phyloP scores from a whole-genome alignment of 2,329 filamentous ascomycete species.

The Ceratocystis smalleyi region DNA sequence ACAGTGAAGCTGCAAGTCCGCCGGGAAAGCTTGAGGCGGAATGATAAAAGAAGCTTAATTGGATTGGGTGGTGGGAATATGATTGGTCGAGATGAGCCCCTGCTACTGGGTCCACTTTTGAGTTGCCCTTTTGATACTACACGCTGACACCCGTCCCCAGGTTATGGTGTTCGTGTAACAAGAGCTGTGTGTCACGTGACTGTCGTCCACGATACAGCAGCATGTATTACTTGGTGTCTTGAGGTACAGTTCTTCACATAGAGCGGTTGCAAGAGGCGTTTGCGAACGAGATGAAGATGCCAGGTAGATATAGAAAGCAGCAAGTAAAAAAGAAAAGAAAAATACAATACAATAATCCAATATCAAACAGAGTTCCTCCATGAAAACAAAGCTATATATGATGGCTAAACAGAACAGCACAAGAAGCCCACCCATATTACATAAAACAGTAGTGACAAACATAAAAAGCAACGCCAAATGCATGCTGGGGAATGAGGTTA shows the following conservation, averaged over 20 bases:
- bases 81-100: background rate
- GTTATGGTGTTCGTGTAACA: background rate
- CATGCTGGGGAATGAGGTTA: background rate
- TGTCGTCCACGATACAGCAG: background rate
- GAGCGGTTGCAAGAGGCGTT: background rate
- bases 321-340: background rate
- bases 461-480: conserved; percentile 3
- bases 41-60: background rate
- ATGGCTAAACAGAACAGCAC: background rate
- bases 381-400: background rate
- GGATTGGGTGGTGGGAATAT: background rate
- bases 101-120: background rate
- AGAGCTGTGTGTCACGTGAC: background rate
- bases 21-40: background rate
- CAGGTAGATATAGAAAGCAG: background rate
- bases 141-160: background rate
- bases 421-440: background rate
- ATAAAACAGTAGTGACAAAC: background rate
- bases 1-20: background rate
- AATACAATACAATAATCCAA: background rate
- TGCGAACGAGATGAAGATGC: background rate
- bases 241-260: background rate
- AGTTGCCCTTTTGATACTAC: background rate
- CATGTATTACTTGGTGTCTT: too few relatives aligned
- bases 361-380: conserved; percentile 5